Percentiles rank a stretch among this genome's conserved stretches.
Evolutionary conservation across 108 stramenopile species (phyloP).

Genomic region (Schizochytrium sp.): DNA sequence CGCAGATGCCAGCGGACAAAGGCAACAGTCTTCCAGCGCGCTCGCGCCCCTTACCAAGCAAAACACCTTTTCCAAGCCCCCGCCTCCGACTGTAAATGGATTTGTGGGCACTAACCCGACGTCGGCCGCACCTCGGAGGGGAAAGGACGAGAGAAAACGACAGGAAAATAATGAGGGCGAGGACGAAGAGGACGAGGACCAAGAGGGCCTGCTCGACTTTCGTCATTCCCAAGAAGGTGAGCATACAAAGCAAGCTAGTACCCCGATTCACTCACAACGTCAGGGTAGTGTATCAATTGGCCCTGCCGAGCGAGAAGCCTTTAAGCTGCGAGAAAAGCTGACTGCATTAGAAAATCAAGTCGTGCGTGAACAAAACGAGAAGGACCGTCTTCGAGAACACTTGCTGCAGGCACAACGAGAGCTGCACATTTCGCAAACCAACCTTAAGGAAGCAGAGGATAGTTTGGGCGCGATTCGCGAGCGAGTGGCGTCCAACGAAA

Average conservation of each 20-base stretch:
- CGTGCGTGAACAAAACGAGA: neutral
- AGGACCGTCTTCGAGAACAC: neutral
- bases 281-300: no score
- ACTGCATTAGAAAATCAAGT: neutral
- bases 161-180: neutral
- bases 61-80: neutral
- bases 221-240: neutral
- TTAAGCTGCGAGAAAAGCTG: neutral
- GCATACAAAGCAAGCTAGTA: no score
- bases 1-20: neutral
- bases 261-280: no score
- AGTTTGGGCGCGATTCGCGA: neutral
- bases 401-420: neutral
- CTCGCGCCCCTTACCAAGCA: neutral
- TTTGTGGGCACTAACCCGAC: neutral
- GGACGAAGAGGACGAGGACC: neutral
- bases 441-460: neutral
- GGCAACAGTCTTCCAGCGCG: neutral
- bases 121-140: no score
- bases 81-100: neutral
- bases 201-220: neutral
- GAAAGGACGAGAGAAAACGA: neutral
- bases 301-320: neutral
- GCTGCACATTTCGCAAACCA: neutral
- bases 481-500: neutral